Percentiles rank a stretch among this genome's conserved stretches.
phyloP scores from a whole-genome alignment of 2,329 filamentous ascomycete species.

The Colletotrichum aenigma region DNA sequence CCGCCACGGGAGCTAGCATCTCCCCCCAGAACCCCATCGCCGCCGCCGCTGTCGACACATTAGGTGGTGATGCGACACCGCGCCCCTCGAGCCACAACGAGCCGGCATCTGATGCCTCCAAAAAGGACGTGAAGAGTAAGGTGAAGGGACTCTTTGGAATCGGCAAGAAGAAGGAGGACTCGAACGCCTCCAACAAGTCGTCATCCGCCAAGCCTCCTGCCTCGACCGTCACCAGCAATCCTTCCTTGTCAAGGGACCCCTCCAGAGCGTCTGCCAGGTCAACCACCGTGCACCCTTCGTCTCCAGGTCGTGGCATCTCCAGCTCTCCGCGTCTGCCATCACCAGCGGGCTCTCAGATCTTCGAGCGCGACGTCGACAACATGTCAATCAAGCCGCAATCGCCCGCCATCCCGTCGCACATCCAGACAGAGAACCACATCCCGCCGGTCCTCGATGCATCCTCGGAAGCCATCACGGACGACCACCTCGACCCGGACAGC shows the following conservation, averaged over 20 bases:
- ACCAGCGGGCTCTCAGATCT: slow-evolving; percentile 81
- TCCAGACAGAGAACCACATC: slow-evolving; percentile 93
- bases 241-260: slow-evolving; percentile 28
- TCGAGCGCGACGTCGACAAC: slow-evolving; percentile 94
- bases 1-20: slow-evolving; percentile 23
- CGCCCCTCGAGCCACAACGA: slow-evolving; percentile 32
- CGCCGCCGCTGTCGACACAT: slow-evolving; percentile 28
- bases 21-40: slow-evolving; percentile 29
- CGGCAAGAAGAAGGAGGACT: slow-evolving; percentile 65
- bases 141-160: slow-evolving; percentile 66
- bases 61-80: slow-evolving; percentile 36
- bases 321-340: slow-evolving; percentile 78
- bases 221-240: slow-evolving; percentile 31
- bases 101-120: slow-evolving; percentile 40
- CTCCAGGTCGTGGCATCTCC: slow-evolving; percentile 69
- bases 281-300: slow-evolving; percentile 58
- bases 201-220: slow-evolving; percentile 11
- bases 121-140: slow-evolving; percentile 57
- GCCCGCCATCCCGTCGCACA: slow-evolving; percentile 89
- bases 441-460: slow-evolving; percentile 90
- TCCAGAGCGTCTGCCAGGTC: slow-evolving; percentile 40
- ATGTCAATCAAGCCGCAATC: slow-evolving; percentile 72
- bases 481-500: slow-evolving; percentile 80
- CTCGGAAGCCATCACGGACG: slow-evolving; percentile 89
- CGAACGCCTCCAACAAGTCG: slow-evolving; percentile 34